Percentiles rank a stretch among this genome's conserved stretches.
phyloP scores from a whole-genome alignment of 495 filamentous ascomycete species.

The Neurospora sp. region DNA sequence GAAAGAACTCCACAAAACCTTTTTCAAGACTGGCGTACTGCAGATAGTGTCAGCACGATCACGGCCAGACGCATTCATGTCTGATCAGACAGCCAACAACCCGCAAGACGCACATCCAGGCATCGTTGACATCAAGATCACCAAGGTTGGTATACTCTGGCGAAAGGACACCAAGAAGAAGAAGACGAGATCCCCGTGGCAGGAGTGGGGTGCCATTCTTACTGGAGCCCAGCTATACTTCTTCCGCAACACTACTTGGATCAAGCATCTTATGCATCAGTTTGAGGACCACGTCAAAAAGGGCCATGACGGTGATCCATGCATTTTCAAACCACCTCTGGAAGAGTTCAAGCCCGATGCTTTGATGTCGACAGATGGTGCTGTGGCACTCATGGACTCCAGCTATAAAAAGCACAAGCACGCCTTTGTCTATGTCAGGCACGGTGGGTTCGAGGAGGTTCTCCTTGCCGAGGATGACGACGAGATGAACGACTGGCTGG shows the following conservation, averaged over 20 bases:
- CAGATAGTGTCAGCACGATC: conserved; percentile 92
- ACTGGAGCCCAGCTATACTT: conserved; percentile 94
- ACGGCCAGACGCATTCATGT: conserved; percentile 89
- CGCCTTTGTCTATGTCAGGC: conserved; percentile 84
- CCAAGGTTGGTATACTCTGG: conserved; percentile 93
- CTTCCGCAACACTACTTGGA: conserved; percentile 85
- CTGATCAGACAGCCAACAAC: conserved; percentile 69
- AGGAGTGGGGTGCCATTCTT: conserved; percentile 94
- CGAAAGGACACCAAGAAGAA: conserved; percentile 93
- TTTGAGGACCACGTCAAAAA: conserved; percentile 66
- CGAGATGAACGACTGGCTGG: conserved; percentile 96
- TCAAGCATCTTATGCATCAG: conserved; percentile 83
- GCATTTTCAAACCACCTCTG: conserved; percentile 82
- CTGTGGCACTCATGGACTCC: conserved; percentile 77
- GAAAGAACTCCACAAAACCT: conserved; percentile 68
- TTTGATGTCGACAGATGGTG: conserved; percentile 82
- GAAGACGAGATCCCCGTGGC: conserved; percentile 90
- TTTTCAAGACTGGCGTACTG: conserved; percentile 79
- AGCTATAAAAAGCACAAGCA: conserved; percentile 95
- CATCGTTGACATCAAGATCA: conserved; percentile 93
- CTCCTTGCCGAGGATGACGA: conserved; percentile 79
- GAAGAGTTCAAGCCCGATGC: conserved; percentile 87
- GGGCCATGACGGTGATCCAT: conserved; percentile 53
- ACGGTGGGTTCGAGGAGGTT: conserved; percentile 79
- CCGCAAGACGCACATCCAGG: conserved; percentile 83